Evolutionary conservation across 176 grass and related monocot genomes (phyloP), one percentile per base, ranked within the genome.

Genomic region (Oropetium thomaeum): DNA sequence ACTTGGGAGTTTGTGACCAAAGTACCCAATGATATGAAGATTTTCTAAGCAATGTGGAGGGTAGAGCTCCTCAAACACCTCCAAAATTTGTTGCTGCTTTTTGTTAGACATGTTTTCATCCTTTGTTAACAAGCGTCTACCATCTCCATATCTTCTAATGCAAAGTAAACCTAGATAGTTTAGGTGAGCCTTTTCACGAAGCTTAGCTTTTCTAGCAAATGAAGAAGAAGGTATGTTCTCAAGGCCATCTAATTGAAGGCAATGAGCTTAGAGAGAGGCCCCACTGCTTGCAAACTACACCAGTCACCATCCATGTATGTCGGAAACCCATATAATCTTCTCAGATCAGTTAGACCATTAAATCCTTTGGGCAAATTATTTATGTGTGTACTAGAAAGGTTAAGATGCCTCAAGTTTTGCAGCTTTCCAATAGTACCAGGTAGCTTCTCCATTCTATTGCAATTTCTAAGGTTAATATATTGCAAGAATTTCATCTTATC

Each of bases 401-500:
- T 10, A 13, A 83, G 67, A 38, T 13, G 15, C 51, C 79, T 83
- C 58, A 83, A 23, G 2, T 44, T 12, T 6, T 6, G 17, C 39
- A 87, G 65, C 26, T 59, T 67, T 5, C 12, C 17, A 43, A 87
- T 59, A 8, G n/a, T 45, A 32, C 8, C 0, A 5, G 85, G 79
- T 33, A 84, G 82, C 0, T 69, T 75, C 4, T 13, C 19, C 45
- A 89, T 47, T 3, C 2, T 48, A 22, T 51, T 0, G 26, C 71
- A 81, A 5, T 3, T 23, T 0, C 0, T 0, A 11, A 89, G 28
- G 4, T 2, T 9, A 40, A 85, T 77, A 17, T 68, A 28, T 9
- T 69, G 78, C 13, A 89, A 35, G 12, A 73, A 69, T 48, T 52
- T 89, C 42, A 89, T 65, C 32, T 43, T 38, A 0, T 31, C 62